phyloP scores from a whole-genome alignment of 192 early-diverging fungal genomes.

The Lunasporangiospora selenospora region DNA sequence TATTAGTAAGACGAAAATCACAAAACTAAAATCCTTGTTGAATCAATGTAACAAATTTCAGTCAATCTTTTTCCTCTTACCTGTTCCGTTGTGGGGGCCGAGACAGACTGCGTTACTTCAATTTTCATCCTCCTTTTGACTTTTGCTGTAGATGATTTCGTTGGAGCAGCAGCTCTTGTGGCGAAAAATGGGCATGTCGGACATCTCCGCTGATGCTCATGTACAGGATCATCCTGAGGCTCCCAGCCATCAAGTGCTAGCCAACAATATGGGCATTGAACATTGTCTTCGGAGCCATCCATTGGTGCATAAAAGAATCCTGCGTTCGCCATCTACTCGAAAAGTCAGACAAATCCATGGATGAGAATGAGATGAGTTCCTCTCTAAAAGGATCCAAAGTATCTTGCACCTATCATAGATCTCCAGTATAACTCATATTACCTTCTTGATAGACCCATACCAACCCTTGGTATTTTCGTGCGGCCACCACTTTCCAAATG shows the following conservation, averaged over 20 bases:
- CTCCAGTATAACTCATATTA: no score
- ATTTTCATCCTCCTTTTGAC: slow-evolving; percentile 1
- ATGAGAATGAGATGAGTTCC: no score
- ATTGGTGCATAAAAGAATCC: slow-evolving; percentile 44
- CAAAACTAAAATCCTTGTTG: no score
- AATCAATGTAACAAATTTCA: no score
- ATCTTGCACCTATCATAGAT: no score
- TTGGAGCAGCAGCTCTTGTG: slow-evolving; percentile 19
- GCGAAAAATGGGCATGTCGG: slow-evolving; percentile 42
- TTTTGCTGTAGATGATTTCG: slow-evolving; percentile 19
- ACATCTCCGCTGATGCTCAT: slow-evolving; percentile 43
- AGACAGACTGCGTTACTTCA: not conserved
- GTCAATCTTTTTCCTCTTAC: no score
- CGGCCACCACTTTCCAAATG: slow-evolving; percentile 51
- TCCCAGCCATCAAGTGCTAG: slow-evolving; percentile 46
- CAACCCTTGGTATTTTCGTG: slow-evolving; percentile 31
- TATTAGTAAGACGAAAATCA: no score
- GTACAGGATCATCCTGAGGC: slow-evolving; percentile 37
- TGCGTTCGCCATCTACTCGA: slow-evolving; percentile 49
- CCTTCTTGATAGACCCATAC: slow-evolving; percentile 32
- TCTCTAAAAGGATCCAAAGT: no score
- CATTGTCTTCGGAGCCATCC: slow-evolving; percentile 29
- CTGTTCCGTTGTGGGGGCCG: slow-evolving; percentile 3
- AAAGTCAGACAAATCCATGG: no score
- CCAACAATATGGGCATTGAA: slow-evolving; percentile 42